Conservation (phyloP, 495 filamentous ascomycete species). For the Podospora pseudoanserina region DNA sequence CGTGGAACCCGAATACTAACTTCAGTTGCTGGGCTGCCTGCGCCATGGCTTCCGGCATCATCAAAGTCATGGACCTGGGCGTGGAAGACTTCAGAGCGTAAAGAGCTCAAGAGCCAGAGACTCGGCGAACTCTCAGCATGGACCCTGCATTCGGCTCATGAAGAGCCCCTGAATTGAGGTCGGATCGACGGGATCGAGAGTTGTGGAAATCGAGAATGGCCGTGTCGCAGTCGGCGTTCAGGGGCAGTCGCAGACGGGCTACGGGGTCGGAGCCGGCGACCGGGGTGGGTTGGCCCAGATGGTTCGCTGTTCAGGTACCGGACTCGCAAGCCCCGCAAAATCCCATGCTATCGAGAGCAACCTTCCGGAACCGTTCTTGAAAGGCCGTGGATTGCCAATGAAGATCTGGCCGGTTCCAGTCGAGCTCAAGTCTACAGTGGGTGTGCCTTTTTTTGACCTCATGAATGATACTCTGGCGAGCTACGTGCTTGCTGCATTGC, state of each 20-base stretch:
- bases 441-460: neutral
- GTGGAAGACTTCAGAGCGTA: conserved; percentile 14
- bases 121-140: neutral
- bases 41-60: conserved; percentile 47
- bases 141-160: neutral
- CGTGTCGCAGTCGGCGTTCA: neutral
- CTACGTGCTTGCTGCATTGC: neutral
- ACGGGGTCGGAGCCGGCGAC: neutral
- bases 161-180: neutral
- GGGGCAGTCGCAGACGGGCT: neutral
- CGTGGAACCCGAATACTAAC: conserved; percentile 47
- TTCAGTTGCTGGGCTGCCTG: conserved; percentile 53
- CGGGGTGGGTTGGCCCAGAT: neutral
- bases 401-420: neutral
- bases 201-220: neutral
- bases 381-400: neutral
- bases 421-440: neutral
- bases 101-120: neutral
- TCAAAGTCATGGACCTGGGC: conserved; percentile 47
- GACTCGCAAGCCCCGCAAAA: neutral
- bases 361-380: neutral
- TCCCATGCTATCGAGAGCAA: neutral
- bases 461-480: neutral
- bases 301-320: neutral
- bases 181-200: neutral